Evolutionary conservation across 176 grass and related monocot genomes (phyloP), one percentile per base, ranked within the genome.

Genomic region (Lolium multiflorum): DNA sequence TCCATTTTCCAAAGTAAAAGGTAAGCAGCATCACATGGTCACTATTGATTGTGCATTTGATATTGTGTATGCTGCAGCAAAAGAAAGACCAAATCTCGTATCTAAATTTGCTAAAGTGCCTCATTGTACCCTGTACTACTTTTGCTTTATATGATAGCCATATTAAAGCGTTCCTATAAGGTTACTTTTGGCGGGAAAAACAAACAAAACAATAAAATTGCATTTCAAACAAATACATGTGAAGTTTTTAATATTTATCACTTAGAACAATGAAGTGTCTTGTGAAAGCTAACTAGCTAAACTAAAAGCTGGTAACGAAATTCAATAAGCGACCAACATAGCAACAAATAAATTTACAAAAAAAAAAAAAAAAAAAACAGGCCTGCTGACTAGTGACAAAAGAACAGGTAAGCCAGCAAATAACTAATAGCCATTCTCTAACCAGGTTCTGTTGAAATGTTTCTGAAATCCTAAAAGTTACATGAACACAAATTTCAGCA

Each of bases 391-490:
- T 17, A 74, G 16, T 18, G 6, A 79, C 37, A 39, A 15, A 13
- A 21, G 21, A 35, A 52, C 28, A 71, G 5, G 18, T 39, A 88
- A 72, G 15, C 17, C 15, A 78, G 41, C 18, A 71, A 64, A 71
- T 26, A 62, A 11, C 21, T 56, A 66, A 66, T 43, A 17, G 46
- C 6, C 18, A 83, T 55, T 82, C 9, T 86, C 83, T 90, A 68
- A 94, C 90, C 93, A 35, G 31, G 31, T 35, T 35, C 31, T 35
- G 31, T 35, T 35, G 31, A 35, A 35, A 35, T 35, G 31, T 35
- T 35, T 35, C 31, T 35, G 31, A 35, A 35, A 35, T 35, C 31
- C 31, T 35, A 35, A 35, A 35, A 35, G 31, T 35, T 35, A 35
- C 31, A 35, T 35, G 3, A 3, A 35, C 31, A 35, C 31, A 35